Conservation (phyloP, 176 grass and related monocot genomes). For the Areca catechu region DNA sequence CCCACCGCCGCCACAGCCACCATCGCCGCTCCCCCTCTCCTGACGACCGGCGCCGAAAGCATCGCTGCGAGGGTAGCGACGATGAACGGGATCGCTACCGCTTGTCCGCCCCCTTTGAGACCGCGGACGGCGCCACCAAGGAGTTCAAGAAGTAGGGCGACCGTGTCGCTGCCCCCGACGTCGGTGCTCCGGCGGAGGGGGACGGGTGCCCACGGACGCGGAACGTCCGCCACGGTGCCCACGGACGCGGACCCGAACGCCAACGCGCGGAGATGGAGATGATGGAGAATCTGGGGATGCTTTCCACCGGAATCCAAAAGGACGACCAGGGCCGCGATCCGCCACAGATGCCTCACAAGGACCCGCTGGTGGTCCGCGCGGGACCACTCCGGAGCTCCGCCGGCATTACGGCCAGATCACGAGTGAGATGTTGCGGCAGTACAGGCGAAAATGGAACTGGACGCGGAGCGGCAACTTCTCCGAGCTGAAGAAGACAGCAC, state of each 20-base stretch:
- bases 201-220: constrained; percentile 25
- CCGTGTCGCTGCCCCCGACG: constrained; percentile 4
- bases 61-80: constrained; percentile 49
- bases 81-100: constrained; percentile 13
- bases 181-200: background rate
- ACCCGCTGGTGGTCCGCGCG: constrained; percentile 6
- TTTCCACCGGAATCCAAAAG: constrained; percentile 7
- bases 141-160: background rate
- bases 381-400: background rate
- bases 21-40: constrained; percentile 30
- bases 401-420: constrained; percentile 52
- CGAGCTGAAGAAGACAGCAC: constrained; percentile 61
- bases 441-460: constrained; percentile 1
- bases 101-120: constrained; percentile 7
- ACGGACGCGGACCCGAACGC: constrained; percentile 46
- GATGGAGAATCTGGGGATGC: constrained; percentile 49
- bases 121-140: constrained; percentile 25
- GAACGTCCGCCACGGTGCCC: no score
- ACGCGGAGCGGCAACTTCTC: constrained; percentile 44
- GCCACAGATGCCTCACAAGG: background rate
- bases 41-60: constrained; percentile 46
- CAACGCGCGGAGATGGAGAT: constrained; percentile 87
- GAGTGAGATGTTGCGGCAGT: constrained; percentile 39
- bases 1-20: constrained; percentile 37
- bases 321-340: background rate